phyloP scores from a whole-genome alignment of 805 yeast species.

The Ogataea wickerhamii region DNA sequence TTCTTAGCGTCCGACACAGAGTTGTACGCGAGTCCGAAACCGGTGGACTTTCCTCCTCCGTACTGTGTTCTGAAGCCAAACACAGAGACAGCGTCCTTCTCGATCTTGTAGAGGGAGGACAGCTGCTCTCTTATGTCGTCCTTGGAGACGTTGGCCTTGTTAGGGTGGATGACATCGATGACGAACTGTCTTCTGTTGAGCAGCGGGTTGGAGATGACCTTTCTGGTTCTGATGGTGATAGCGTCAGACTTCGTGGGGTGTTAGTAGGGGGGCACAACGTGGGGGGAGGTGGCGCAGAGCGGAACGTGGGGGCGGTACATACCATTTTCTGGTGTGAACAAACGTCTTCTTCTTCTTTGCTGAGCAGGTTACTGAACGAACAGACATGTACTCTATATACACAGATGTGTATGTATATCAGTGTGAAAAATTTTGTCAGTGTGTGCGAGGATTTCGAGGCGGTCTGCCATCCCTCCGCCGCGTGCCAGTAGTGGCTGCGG shows the following conservation, averaged over 20 bases:
- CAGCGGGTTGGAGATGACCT: constrained; percentile 98
- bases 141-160: constrained; percentile 98
- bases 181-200: constrained; percentile 99
- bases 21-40: constrained; percentile 99
- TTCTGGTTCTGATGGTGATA: constrained; percentile 99
- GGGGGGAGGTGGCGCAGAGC: not conserved
- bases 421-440: no score
- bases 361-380: no score
- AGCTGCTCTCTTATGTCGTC: constrained; percentile 89
- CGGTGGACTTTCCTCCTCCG: constrained; percentile 99
- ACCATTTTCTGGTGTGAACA: no score
- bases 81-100: constrained; percentile 76
- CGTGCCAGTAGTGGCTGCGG: no score
- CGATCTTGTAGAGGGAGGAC: constrained; percentile 61
- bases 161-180: constrained; percentile 99
- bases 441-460: no score
- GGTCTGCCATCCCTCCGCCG: no score
- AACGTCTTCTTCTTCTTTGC: no score
- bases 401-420: no score
- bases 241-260: constrained; percentile 79
- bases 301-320: not conserved
- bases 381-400: no score
- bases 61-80: constrained; percentile 99
- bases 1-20: constrained; percentile 96
- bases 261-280: no score